A percentile compares a stretch with the other conserved stretches of the same genome.
Conservation (phyloP, 2,329 filamentous ascomycete genomes). For the Pseudogymnoascus sp. region DNA sequence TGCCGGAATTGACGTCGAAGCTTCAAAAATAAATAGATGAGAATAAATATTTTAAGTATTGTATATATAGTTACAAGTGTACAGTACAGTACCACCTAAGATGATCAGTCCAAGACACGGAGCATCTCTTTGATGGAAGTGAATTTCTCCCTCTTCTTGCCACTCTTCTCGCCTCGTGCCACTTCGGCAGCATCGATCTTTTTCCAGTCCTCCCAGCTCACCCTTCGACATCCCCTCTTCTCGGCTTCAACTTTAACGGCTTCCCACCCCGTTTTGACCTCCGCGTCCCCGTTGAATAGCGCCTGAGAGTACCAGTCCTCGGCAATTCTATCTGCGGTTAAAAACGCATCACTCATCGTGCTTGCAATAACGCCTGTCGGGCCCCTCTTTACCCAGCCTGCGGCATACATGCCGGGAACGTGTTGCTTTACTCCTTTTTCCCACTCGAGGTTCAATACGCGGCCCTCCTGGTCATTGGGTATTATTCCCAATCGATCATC, state of each 20-base stretch:
- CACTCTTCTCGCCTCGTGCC: constrained; percentile 53
- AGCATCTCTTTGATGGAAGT: constrained; percentile 53
- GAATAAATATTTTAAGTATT: constrained; percentile 12
- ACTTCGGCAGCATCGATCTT: constrained; percentile 75
- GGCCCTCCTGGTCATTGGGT: constrained; percentile 72
- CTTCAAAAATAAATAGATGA: constrained; percentile 45
- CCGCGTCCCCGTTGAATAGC: constrained; percentile 41
- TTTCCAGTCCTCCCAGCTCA: constrained; percentile 82
- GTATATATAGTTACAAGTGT: constrained; percentile 6
- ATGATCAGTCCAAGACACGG: constrained; percentile 36
- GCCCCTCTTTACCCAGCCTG: constrained; percentile 93
- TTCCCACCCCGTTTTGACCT: constrained; percentile 60
- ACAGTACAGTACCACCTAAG: not conserved
- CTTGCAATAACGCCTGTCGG: constrained; percentile 93
- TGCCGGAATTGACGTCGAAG: constrained; percentile 94
- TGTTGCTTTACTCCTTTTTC: constrained; percentile 60
- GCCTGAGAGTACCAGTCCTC: constrained; percentile 59
- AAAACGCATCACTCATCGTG: constrained; percentile 92
- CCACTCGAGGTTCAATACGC: constrained; percentile 63
- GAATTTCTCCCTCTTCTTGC: constrained; percentile 74
- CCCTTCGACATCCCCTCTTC: constrained; percentile 48
- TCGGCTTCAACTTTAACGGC: constrained; percentile 58
- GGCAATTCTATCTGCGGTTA: constrained; percentile 74
- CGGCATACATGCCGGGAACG: constrained; percentile 75
- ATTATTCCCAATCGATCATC: constrained; percentile 68